Base-by-base conservation (phyloP, 148 eudicot species). In the Rhododendron ferrugineum region DNA sequence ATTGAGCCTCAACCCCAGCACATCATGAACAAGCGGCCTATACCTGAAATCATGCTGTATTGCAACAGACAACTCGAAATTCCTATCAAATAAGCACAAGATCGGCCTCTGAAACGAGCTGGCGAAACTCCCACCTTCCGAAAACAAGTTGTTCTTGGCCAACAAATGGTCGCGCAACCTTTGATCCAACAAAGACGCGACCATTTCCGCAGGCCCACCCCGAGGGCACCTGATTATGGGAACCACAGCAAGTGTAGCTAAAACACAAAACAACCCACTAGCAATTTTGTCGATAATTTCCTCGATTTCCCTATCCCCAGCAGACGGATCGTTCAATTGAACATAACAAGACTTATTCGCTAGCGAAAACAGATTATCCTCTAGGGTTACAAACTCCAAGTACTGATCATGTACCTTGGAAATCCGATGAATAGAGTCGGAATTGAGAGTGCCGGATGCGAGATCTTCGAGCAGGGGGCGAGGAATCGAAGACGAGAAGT, bases 151-250 rank as follows among this genome's bases (percentile, higher is more conserved):
- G 84, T 96, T 96, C 90, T 96, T 96, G 1, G 91, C 91, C 91
- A 95, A 81, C 84, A 97, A 88, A 92, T 97, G 99, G 81, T 97
- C 99, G 77, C 98, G 90, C 84, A 97, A 70, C 78, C 91, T 92
- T 91, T 97, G 98, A 92, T 97, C 99, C 84, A 97, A 88, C 87
- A 90, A 87, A 4, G 93, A 91, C 0, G 98, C 98, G 20, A 97
- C 99, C 99, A 97, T 92, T 89, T 97, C 99, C 0, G 99, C 98
- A 0, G 98, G 96, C 37, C 98, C 99, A n/a, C 99, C 99, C 7
- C 92, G 87, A 2, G 98, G 96, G n/a, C 98, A 93, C 89, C 96
- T 84, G 74, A 97, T 94, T 52, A 97, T 83, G 9, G 99, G 99
- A 74, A 97, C 98, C 56, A 95, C 99, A 15, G 89, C 93, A 84